These are phyloP conservation scores for Argentina anserina DNA, from an alignment of 306 rosid species.

Conservation along the genomic window DNA sequence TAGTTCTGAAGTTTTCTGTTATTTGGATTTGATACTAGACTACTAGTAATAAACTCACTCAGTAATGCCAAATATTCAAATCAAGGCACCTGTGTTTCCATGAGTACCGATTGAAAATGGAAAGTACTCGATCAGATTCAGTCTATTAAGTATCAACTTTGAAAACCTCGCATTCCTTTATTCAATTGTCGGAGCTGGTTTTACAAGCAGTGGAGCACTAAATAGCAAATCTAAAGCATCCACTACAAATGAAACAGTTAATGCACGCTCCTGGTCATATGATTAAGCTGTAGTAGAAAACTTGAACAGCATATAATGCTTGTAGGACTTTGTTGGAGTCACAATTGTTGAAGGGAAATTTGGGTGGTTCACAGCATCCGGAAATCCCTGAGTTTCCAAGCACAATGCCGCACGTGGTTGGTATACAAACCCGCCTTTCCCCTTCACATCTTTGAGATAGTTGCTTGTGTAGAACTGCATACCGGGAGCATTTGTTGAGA, in stretches of 20 bases:
- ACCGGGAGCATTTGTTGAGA: constrained; percentile 69
- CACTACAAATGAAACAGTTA: not conserved
- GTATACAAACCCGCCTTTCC: constrained; percentile 63
- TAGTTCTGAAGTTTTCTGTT: not conserved
- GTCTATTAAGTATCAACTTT: not conserved
- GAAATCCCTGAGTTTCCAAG: constrained; percentile 72
- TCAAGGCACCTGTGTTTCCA: not conserved
- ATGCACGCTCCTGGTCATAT: not conserved
- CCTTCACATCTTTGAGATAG: constrained; percentile 48
- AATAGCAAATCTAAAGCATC: not conserved
- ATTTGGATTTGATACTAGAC: too few species aligned
- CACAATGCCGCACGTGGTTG: constrained; percentile 48
- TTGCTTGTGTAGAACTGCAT: constrained; percentile 75
- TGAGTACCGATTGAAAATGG: not conserved
- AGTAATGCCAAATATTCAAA: not conserved
- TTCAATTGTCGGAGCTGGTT: not conserved
- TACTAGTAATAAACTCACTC: not conserved
- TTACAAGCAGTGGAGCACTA: not conserved
- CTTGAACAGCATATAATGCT: constrained; percentile 47
- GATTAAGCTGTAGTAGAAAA: constrained; percentile 42
- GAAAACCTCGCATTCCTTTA: not conserved
- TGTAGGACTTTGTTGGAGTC: constrained; percentile 48
- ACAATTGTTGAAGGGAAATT: constrained; percentile 79
- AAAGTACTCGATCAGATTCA: not conserved
- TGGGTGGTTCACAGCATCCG: constrained; percentile 68